These are phyloP conservation scores for Davidsoniella virescens DNA, from an alignment of 2,329 filamentous ascomycete species.

Conservation along the genomic window DNA sequence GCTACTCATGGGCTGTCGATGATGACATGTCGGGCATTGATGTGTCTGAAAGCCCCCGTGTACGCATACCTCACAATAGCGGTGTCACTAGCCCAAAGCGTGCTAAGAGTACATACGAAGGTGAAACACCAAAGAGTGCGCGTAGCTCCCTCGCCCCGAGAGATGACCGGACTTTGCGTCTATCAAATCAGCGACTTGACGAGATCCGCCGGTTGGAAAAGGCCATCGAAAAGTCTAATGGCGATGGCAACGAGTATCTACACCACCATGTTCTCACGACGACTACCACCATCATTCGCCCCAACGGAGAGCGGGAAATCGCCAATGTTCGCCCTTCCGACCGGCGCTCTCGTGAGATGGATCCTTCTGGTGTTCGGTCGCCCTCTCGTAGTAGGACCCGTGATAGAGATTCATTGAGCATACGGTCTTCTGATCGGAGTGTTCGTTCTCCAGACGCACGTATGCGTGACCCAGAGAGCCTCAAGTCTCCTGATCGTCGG, in stretches of 20 bases:
- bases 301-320: slow-evolving; percentile 1
- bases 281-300: slow-evolving; percentile 11
- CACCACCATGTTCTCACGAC: slow-evolving; percentile 12
- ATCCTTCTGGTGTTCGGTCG: slow-evolving; percentile 1
- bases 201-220: slow-evolving; percentile 23
- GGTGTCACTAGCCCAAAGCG: slow-evolving; percentile 1
- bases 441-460: not conserved
- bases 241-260: slow-evolving; percentile 10
- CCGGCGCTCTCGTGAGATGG: slow-evolving; percentile 4
- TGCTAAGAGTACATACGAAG: slow-evolving; percentile 8
- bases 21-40: slow-evolving; percentile 42
- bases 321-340: not conserved
- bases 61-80: slow-evolving; percentile 20
- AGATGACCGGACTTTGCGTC: slow-evolving; percentile 6
- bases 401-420: not conserved
- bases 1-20: slow-evolving; percentile 39
- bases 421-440: slow-evolving; percentile 1
- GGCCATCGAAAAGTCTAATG: slow-evolving; percentile 17
- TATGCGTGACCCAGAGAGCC: not conserved
- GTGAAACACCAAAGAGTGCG: not conserved
- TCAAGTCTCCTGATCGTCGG: slow-evolving; percentile 5
- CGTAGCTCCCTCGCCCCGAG: slow-evolving; percentile 1
- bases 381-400: slow-evolving; percentile 6
- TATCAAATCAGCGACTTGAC: slow-evolving; percentile 18
- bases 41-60: slow-evolving; percentile 38